Evolutionary conservation across 2,329 filamentous ascomycete species (phyloP).

Genomic region (Aurifilum marmelostoma): DNA sequence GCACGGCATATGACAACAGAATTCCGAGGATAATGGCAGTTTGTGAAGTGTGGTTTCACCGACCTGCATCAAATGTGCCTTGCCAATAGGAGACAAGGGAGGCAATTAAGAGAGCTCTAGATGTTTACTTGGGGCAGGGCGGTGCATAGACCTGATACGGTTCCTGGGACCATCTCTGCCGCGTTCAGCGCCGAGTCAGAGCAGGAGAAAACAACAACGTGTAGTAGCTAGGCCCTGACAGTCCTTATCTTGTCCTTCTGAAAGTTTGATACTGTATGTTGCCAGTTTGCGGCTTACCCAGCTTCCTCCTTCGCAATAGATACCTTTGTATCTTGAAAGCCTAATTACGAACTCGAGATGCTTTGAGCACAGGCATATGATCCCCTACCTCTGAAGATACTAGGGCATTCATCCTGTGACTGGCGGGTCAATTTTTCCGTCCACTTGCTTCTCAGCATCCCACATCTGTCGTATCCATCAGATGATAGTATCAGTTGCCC

Average conservation of each 20-base stretch:
- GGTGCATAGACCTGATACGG: no score
- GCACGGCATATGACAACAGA: not conserved
- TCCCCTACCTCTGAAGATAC: not conserved
- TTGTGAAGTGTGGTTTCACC: not conserved
- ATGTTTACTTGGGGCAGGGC: no score
- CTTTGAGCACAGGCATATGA: not conserved
- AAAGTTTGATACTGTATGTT: not conserved
- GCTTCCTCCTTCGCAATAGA: no score
- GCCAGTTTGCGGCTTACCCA: not conserved
- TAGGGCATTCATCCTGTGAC: not conserved
- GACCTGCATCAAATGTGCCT: no score
- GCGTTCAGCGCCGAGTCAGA: no score
- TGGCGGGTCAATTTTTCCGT: not conserved
- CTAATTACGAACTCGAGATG: not conserved
- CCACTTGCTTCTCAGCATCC: not conserved
- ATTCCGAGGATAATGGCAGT: not conserved
- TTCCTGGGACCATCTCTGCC: not conserved
- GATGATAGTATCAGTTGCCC: not conserved
- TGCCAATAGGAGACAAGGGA: no score
- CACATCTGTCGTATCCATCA: not conserved
- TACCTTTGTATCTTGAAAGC: no score
- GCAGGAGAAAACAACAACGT: not conserved
- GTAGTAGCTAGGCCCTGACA: no score
- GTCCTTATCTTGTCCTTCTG: not conserved
- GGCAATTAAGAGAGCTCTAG: no score